Conservation (phyloP, 352 stramenopile species). For the Globisporangium rhizosaccharum region DNA sequence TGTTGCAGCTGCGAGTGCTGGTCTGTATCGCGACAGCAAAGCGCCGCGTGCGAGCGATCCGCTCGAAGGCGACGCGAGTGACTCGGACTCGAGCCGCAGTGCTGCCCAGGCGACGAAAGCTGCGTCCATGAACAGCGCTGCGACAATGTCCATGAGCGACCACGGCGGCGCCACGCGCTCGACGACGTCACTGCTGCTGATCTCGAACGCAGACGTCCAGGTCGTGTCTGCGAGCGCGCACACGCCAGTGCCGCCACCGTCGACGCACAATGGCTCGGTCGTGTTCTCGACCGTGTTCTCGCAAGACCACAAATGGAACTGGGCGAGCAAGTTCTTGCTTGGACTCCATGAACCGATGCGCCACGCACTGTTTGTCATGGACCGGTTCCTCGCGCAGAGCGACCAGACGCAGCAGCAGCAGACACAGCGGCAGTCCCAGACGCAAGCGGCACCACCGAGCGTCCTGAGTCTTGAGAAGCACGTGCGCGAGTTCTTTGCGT, state of each 20-base stretch:
- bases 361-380: constrained; percentile 78
- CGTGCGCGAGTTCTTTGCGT: constrained; percentile 62
- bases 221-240: background rate
- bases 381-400: constrained; percentile 68
- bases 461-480: constrained; percentile 29
- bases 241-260: constrained; percentile 40
- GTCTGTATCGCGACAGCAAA: background rate
- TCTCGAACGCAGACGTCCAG: constrained; percentile 12
- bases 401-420: constrained; percentile 25
- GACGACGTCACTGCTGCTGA: constrained; percentile 27
- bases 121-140: background rate
- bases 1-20: background rate
- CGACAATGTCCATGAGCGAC: constrained; percentile 10
- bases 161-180: constrained; percentile 23
- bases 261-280: constrained; percentile 35
- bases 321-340: constrained; percentile 66
- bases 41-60: constrained; percentile 10
- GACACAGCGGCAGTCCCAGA: background rate
- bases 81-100: constrained; percentile 11
- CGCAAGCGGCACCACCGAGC: background rate
- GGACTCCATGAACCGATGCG: constrained; percentile 73
- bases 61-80: constrained; percentile 7
- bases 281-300: constrained; percentile 68
- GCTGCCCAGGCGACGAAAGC: background rate
- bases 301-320: constrained; percentile 52